Evolutionary conservation across 176 grass and related monocot genomes (phyloP), one percentile per base, ranked within the genome.

Genomic region (Avena atlantica): DNA sequence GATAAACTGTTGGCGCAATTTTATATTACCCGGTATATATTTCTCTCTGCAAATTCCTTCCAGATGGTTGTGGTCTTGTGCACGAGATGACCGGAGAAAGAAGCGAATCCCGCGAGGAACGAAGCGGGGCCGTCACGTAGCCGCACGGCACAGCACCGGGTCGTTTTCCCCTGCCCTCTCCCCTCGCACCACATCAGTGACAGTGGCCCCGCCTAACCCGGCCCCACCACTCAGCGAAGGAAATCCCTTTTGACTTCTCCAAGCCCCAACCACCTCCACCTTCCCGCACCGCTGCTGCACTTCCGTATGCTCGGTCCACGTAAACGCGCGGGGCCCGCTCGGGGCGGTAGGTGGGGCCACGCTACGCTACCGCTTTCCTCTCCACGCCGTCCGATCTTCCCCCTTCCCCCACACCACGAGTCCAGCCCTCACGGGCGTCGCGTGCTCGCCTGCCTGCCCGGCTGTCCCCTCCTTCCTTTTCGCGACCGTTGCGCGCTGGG

Each of bases 221-320:
- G 34, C 2, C 45, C 60, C 61, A 64, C 23, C 23, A 64, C 23
- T 27, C 61, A 64, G 61, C 61, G 23, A 29, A 14, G 2, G 2
- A 62, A 61, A 34, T 5, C 27, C 9, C 10, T 70, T 82, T 67
- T 40, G 49, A 82, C 81, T 45, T 36, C 50, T 64, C 61, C 23
- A n/a, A n/a, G 27, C 61, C 13, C 61, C 23, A 64, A 64, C 23
- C 61, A 64, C 61, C 61, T 27, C 44, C 62, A 14, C n/a, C 29
- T 0, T 63, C 40, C 53, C 83, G 8, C 8, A 3, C 9, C 7
- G 52, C 12, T 19, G 53, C 3, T 19, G 40, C 4, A 2, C 16
- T 9, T 4, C 45, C 5, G 7, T 86, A 47, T 51, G 76, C 64
- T 11, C 76, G 37, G 84, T 11, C 76, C 84, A 80, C 23, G 4